phyloP scores from a whole-genome alignment of 169 alveolate genomes.

The Eimeria acervulina region DNA sequence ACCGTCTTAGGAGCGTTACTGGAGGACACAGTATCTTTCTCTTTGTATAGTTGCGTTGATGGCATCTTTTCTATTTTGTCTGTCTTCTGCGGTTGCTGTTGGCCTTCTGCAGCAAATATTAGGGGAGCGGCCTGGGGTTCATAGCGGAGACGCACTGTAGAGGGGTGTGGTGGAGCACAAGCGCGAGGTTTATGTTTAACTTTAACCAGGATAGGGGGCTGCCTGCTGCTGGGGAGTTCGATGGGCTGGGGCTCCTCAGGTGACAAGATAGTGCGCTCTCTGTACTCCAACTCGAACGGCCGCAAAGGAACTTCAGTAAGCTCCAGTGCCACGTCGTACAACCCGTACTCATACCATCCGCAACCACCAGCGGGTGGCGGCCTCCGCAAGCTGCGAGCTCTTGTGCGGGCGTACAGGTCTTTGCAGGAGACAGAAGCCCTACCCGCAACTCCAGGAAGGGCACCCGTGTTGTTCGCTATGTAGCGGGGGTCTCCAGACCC shows the following conservation, averaged over 20 bases:
- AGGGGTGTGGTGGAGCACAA: constrained; percentile 64
- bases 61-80: not conserved
- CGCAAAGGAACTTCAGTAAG: constrained; percentile 50
- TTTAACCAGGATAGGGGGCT: constrained; percentile 23
- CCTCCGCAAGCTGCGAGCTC: not conserved
- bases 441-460: not conserved
- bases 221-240: constrained; percentile 40
- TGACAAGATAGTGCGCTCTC: constrained; percentile 39
- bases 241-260: constrained; percentile 39
- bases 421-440: constrained; percentile 52
- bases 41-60: not conserved
- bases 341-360: constrained; percentile 62
- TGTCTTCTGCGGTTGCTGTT: not conserved
- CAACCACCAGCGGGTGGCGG: constrained; percentile 15
- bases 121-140: constrained; percentile 56
- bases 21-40: not conserved
- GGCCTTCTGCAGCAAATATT: not conserved
- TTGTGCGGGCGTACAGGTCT: constrained; percentile 15
- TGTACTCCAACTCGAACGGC: constrained; percentile 39
- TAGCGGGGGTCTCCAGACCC: constrained; percentile 34
- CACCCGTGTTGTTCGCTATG: not conserved
- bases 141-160: constrained; percentile 45
- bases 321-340: constrained; percentile 56
- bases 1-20: not conserved
- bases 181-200: constrained; percentile 25